These are phyloP conservation scores for Monosporascus sp. DNA, from an alignment of 2,329 filamentous ascomycete species.

Conservation along the genomic window DNA sequence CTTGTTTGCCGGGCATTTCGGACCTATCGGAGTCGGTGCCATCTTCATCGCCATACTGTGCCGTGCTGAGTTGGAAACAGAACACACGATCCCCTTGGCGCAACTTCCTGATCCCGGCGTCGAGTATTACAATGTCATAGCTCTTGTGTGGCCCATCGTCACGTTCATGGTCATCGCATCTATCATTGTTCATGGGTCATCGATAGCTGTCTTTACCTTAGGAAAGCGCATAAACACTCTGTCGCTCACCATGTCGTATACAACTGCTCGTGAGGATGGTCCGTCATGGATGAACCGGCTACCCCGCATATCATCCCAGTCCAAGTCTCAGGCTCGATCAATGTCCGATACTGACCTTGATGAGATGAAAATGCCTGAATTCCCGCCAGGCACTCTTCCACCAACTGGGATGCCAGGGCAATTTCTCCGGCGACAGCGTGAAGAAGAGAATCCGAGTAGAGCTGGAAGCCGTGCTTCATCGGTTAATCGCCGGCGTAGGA, in stretches of 20 bases:
- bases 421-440: conserved; percentile 78
- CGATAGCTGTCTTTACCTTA: conserved; percentile 93
- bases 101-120: conserved; percentile 50
- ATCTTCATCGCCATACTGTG: conserved; percentile 94
- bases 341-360: conserved; percentile 74
- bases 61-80: conserved; percentile 81
- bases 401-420: conserved; percentile 68
- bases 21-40: conserved; percentile 93
- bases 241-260: conserved; percentile 94
- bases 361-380: conserved; percentile 54
- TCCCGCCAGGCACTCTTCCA: conserved; percentile 66
- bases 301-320: conserved; percentile 62
- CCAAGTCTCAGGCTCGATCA: conserved; percentile 77
- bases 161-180: conserved; percentile 92
- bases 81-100: conserved; percentile 67
- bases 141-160: conserved; percentile 91
- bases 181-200: conserved; percentile 95
- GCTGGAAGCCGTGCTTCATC: conserved; percentile 56
- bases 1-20: conserved; percentile 94
- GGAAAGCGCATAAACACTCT: conserved; percentile 98
- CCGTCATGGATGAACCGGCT: conserved; percentile 93
- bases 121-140: conserved; percentile 65
- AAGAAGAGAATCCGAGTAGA: conserved; percentile 59
- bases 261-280: conserved; percentile 79
- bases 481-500: conserved; percentile 58